Base-by-base conservation (phyloP, 306 rosid genomes). In the Oxytropis ochrocephala region DNA sequence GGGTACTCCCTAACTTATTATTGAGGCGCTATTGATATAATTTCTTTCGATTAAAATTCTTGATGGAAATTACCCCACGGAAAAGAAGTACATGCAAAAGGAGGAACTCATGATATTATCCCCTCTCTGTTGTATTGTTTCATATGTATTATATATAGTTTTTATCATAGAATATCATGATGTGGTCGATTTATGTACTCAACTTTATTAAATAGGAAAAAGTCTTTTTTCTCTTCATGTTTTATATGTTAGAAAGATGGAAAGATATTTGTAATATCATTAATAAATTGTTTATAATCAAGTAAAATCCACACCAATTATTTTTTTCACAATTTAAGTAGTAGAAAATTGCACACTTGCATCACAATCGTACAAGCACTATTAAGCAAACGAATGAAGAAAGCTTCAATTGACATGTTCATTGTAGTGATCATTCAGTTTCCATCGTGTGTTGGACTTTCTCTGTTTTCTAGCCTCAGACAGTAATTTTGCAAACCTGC, bases 401-500 rank as follows among this genome's bases (percentile, higher is more conserved):
- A 16, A 18, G 9, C 71, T 50, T 59, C 36, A 16, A 32, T 7
- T 44, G 8, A 21, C 58, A 60, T 14, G 39, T 59, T 36, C 60
- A 35, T 18, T n/a, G 29, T 41, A 9, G 55, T 51, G 8, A 13
- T 43, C 54, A 36, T 35, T 64, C 52, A 46, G 19, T 42, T 46
- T 64, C 44, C 70, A 54, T 61, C 7, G 21, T 33, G 49, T 14
- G 0, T 57, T 73, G 5, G 60, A 51, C 10, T 75, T 64, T 43
- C 76, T 69, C 32, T 32, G 39, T 38, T 84, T 86, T 69, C 60
- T 79, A 58, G 75, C 81, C 0, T 77, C 52, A 0, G 83, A 81
- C 38, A 86, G 88, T 43, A 11, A 32, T 24, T 68, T 68, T 1
- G 88, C 91, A 75, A 84, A 81, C 72, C 91, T 86, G 54, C 73